phyloP scores from a whole-genome alignment of 2,329 filamentous ascomycete genomes.

The Pyricularia pennisetigena region DNA sequence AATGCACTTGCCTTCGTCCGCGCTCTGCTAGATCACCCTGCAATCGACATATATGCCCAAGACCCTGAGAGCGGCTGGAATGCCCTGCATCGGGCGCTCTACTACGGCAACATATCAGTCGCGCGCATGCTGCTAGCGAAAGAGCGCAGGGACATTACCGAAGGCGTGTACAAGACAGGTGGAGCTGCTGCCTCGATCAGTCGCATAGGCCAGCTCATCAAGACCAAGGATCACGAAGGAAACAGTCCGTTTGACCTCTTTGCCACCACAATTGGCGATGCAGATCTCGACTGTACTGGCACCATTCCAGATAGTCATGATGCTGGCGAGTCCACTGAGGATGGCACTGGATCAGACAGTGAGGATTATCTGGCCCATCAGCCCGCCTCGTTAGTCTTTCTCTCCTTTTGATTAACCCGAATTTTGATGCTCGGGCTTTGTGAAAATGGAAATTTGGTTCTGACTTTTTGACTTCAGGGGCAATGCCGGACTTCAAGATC shows the following conservation, averaged over 20 bases:
- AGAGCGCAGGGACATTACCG: slow-evolving; percentile 55
- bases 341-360: slow-evolving; percentile 34
- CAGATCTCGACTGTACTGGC: slow-evolving; percentile 23
- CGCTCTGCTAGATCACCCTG: slow-evolving; percentile 70
- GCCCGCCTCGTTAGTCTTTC: neutral
- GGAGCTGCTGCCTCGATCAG: slow-evolving; percentile 38
- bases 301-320: neutral
- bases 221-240: slow-evolving; percentile 91
- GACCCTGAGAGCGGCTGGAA: slow-evolving; percentile 96
- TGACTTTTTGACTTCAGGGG: slow-evolving; percentile 7
- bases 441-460: neutral
- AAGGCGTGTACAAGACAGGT: slow-evolving; percentile 15
- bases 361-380: slow-evolving; percentile 1
- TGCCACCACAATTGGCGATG: slow-evolving; percentile 71
- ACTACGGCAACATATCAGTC: slow-evolving; percentile 79
- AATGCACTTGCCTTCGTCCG: slow-evolving; percentile 66
- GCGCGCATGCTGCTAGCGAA: slow-evolving; percentile 73
- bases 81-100: slow-evolving; percentile 80
- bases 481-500: slow-evolving; percentile 10
- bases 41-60: slow-evolving; percentile 76
- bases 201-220: slow-evolving; percentile 68
- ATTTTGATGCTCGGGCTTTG: no score
- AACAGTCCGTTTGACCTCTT: slow-evolving; percentile 93
- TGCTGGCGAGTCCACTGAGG: slow-evolving; percentile 28
- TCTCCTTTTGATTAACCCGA: neutral